Conservation (phyloP, 108 stramenopile genomes). For the Cylindrotheca closterium region DNA sequence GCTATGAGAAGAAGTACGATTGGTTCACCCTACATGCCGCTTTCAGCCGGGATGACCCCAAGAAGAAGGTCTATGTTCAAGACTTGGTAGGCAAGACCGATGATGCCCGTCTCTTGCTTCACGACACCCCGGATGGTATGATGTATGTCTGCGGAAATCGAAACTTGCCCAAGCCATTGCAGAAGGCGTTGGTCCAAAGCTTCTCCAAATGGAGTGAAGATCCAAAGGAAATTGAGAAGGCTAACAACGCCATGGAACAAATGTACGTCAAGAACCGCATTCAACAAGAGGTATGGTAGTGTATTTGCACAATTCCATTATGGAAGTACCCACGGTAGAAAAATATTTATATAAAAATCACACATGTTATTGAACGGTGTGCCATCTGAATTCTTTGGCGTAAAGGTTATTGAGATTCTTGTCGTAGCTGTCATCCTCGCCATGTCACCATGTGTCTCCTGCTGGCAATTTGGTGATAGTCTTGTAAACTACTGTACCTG, state of each 20-base stretch:
- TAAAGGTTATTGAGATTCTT: too few relatives aligned
- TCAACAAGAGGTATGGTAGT: constrained; percentile 69
- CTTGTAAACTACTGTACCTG: too few relatives aligned
- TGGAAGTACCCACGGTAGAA: too few relatives aligned
- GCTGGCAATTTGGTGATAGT: too few relatives aligned
- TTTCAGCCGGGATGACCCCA: constrained; percentile 74
- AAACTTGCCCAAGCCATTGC: constrained; percentile 57
- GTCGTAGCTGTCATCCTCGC: too few relatives aligned
- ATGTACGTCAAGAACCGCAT: constrained; percentile 52
- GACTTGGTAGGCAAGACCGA: constrained; percentile 65
- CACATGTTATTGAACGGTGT: too few relatives aligned
- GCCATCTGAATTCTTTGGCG: too few relatives aligned
- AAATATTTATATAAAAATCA: too few relatives aligned
- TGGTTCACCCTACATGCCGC: constrained; percentile 80
- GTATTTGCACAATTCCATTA: too few relatives aligned
- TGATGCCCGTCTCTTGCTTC: constrained; percentile 41
- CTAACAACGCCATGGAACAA: constrained; percentile 49
- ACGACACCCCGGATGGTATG: constrained; percentile 39
- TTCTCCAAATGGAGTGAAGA: constrained; percentile 42
- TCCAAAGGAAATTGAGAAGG: constrained; percentile 20
- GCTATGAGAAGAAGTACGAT: constrained; percentile 39
- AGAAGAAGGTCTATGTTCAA: constrained; percentile 90
- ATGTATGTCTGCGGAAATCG: constrained; percentile 79
- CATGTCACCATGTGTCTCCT: too few relatives aligned
- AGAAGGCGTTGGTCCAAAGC: constrained; percentile 36